These are phyloP conservation scores for Aspergillus persii DNA, from an alignment of 2,329 filamentous ascomycete genomes.

Conservation along the genomic window DNA sequence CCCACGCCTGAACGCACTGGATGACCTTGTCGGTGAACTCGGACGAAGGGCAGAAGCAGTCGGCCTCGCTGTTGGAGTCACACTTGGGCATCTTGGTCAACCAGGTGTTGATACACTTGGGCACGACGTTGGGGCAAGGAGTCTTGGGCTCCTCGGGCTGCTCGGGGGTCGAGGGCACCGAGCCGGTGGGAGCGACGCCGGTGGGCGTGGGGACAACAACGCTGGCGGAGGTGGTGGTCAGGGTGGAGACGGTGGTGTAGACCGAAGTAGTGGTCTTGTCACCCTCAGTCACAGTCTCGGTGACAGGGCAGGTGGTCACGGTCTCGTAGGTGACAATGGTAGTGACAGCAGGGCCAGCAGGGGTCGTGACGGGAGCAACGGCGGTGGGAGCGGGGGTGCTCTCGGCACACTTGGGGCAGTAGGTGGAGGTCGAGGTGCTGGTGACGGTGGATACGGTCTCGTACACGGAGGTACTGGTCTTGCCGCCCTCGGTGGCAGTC, in stretches of 20 bases:
- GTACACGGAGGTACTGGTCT: slow-evolving; percentile 51
- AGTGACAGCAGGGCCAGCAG: slow-evolving; percentile 5
- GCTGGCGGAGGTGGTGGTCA: slow-evolving; percentile 24
- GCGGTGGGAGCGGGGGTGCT: slow-evolving; percentile 10
- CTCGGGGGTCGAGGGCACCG: slow-evolving; percentile 21
- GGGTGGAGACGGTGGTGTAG: slow-evolving; percentile 57
- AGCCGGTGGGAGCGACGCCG: slow-evolving; percentile 3
- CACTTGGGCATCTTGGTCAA: slow-evolving; percentile 66
- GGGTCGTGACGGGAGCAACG: slow-evolving; percentile 3
- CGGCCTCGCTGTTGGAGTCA: slow-evolving; percentile 75
- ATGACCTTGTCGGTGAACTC: slow-evolving; percentile 77
- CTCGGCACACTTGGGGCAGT: slow-evolving; percentile 22
- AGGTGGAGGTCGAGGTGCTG: slow-evolving; percentile 26
- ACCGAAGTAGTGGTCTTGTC: slow-evolving; percentile 52
- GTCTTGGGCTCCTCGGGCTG: slow-evolving; percentile 29
- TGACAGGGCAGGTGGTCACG: slow-evolving; percentile 33
- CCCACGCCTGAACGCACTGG: slow-evolving; percentile 76
- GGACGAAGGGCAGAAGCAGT: slow-evolving; percentile 82
- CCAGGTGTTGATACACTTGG: slow-evolving; percentile 91
- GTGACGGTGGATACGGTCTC: slow-evolving; percentile 57
- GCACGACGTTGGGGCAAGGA: slow-evolving; percentile 67
- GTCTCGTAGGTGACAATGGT: slow-evolving; percentile 32
- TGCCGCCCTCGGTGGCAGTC: slow-evolving; percentile 43
- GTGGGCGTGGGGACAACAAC: slow-evolving; percentile 5
- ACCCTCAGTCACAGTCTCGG: slow-evolving; percentile 39